phyloP scores from a whole-genome alignment of 148 eudicot species.

The Gaultheria prostrata region DNA sequence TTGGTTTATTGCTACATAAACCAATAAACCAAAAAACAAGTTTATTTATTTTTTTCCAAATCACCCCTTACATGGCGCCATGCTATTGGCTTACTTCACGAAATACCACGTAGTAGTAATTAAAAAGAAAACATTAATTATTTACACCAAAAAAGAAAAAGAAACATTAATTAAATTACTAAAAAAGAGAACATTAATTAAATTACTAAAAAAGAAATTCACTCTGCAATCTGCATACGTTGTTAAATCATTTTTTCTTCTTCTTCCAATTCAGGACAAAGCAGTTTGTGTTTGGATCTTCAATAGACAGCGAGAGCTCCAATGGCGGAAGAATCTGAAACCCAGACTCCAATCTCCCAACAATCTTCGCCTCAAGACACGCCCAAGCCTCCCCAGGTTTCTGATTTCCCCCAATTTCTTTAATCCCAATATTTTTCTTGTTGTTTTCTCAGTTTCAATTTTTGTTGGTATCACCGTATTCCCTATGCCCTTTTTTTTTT shows the following conservation, averaged over 20 bases:
- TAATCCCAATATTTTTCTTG: neutral
- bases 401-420: neutral
- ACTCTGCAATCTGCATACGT: neutral
- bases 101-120: neutral
- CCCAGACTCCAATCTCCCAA: slow-evolving; percentile 32
- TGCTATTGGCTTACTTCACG: slow-evolving; percentile 18
- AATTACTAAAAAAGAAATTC: neutral
- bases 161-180: neutral
- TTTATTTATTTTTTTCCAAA: too few relatives aligned
- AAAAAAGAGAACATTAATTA: neutral
- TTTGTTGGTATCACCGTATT: neutral
- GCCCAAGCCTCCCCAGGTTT: slow-evolving; percentile 36
- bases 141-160: neutral
- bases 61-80: neutral
- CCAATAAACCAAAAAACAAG: too few relatives aligned
- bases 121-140: too few relatives aligned
- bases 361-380: slow-evolving; percentile 17
- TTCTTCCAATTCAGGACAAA: too few relatives aligned
- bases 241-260: too few relatives aligned
- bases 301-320: neutral
- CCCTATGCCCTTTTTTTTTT: neutral
- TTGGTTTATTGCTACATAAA: too few relatives aligned
- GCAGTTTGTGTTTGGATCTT: neutral
- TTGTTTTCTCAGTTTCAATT: neutral
- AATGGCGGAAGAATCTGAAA: slow-evolving; percentile 43